Evolutionary conservation across 2,329 filamentous ascomycete species (phyloP).

Genomic region (Seiridium cupressi): DNA sequence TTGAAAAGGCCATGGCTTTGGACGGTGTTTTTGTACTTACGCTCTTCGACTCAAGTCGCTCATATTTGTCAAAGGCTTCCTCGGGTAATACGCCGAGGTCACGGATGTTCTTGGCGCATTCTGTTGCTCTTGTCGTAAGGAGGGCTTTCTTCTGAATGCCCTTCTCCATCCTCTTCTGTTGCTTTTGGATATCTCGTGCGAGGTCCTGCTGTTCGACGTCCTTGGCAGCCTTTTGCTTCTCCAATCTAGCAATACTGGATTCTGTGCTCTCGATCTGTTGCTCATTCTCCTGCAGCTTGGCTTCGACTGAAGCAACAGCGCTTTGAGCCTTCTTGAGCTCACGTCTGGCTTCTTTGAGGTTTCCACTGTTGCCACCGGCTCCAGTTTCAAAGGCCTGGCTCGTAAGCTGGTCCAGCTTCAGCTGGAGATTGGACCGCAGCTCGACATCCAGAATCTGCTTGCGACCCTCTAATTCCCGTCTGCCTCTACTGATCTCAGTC

Average conservation of each 20-base stretch:
- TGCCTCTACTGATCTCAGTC: conserved; percentile 69
- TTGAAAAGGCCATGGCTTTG: neutral
- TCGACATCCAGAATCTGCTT: conserved; percentile 86
- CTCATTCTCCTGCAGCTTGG: conserved; percentile 74
- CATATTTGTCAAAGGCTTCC: conserved; percentile 89
- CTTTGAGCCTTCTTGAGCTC: conserved; percentile 78
- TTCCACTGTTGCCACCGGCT: conserved; percentile 61
- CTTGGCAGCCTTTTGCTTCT: conserved; percentile 55
- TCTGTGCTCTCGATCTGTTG: conserved; percentile 60
- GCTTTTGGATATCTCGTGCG: conserved; percentile 73
- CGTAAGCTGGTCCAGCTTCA: conserved; percentile 83
- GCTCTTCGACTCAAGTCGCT: conserved; percentile 74
- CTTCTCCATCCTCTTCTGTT: conserved; percentile 89
- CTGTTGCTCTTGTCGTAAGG: conserved; percentile 71
- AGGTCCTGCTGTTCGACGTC: conserved; percentile 75
- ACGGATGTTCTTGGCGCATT: conserved; percentile 85
- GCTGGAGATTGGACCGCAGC: conserved; percentile 82
- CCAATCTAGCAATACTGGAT: conserved; percentile 31
- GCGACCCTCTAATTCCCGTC: conserved; percentile 74
- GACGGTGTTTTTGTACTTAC: conserved; percentile 44
- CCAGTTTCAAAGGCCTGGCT: conserved; percentile 69
- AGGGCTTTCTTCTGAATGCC: conserved; percentile 85
- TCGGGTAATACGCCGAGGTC: conserved; percentile 91
- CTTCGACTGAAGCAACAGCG: conserved; percentile 63
- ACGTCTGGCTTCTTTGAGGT: conserved; percentile 73